A percentile compares a stretch with the other conserved stretches of the same genome.
phyloP scores from a whole-genome alignment of 768 basidiomycete species.

The Porpolomopsis calyptriformis region DNA sequence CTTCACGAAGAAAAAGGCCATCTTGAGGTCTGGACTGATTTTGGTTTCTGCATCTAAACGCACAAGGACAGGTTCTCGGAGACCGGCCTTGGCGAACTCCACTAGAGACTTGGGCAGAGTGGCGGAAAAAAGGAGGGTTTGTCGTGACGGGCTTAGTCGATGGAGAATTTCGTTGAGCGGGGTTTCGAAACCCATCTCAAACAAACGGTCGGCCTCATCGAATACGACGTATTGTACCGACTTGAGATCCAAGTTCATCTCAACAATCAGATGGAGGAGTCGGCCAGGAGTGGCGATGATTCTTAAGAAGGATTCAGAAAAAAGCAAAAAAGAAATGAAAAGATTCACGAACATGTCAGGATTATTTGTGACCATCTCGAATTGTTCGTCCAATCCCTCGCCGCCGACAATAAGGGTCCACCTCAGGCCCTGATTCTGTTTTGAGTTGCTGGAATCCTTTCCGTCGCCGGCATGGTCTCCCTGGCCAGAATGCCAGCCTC shows the following conservation, averaged over 20 bases:
- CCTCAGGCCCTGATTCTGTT: slow-evolving; percentile 52
- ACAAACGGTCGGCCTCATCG: slow-evolving; percentile 96
- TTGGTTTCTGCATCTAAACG: slow-evolving; percentile 95
- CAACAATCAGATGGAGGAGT: slow-evolving; percentile 89
- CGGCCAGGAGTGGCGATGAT: slow-evolving; percentile 98
- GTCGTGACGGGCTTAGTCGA: slow-evolving; percentile 76
- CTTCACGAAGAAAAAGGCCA: slow-evolving; percentile 92
- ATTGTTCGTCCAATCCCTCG: slow-evolving; percentile 91
- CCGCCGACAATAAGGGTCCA: slow-evolving; percentile 97
- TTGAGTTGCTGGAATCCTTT: slow-evolving; percentile 42
- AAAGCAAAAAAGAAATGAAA: slow-evolving; percentile 8
- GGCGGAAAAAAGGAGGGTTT: slow-evolving; percentile 92
- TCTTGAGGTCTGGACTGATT: slow-evolving; percentile 84
- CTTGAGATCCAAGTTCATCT: slow-evolving; percentile 90
- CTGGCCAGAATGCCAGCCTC: slow-evolving; percentile 60
- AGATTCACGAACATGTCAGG: slow-evolving; percentile 76
- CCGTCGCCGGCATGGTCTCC: slow-evolving; percentile 67
- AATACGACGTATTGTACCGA: slow-evolving; percentile 87
- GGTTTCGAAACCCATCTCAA: slow-evolving; percentile 95
- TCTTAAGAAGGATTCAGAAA: slow-evolving; percentile 30
- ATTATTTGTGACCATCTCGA: slow-evolving; percentile 87
- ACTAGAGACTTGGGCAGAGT: slow-evolving; percentile 93
- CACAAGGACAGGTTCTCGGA: slow-evolving; percentile 87
- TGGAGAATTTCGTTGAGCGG: slow-evolving; percentile 86
- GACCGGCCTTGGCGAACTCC: slow-evolving; percentile 96